Evolutionary conservation across 1,284 basidiomycete genomes (phyloP).

Genomic region (Boletus sp.): DNA sequence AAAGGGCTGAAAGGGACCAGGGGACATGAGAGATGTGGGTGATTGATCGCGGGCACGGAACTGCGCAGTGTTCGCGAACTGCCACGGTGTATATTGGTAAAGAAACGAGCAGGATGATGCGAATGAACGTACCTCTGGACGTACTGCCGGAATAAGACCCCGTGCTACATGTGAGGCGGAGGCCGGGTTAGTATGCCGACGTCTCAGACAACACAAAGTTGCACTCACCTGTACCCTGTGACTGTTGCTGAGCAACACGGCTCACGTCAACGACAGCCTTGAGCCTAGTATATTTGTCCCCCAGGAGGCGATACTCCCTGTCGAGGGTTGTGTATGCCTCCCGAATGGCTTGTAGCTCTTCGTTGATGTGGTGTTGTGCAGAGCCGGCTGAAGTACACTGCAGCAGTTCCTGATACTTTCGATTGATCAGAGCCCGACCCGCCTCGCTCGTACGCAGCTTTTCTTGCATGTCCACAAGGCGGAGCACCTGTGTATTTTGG

Average conservation of each 20-base stretch:
- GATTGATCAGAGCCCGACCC: conserved; percentile 10
- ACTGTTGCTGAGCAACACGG: conserved; percentile 10
- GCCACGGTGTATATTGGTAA: background rate
- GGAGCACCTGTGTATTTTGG: conserved; percentile 17
- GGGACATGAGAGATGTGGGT: conserved; percentile 5
- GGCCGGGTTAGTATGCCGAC: background rate
- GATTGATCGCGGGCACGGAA: conserved; percentile 11
- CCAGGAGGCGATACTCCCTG: conserved; percentile 21
- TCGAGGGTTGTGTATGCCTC: conserved; percentile 21
- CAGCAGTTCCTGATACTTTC: conserved; percentile 29
- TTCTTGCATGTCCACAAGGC: conserved; percentile 27
- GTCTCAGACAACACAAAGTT: background rate
- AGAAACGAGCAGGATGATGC: background rate
- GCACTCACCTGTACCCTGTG: conserved; percentile 11
- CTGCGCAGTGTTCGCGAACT: conserved; percentile 2
- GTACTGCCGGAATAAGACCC: conserved; percentile 5
- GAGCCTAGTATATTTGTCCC: conserved; percentile 25
- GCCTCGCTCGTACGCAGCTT: conserved; percentile 23
- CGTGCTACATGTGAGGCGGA: conserved; percentile 2
- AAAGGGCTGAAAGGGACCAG: conserved; percentile 4
- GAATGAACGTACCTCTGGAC: conserved; percentile 13
- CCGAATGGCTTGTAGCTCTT: conserved; percentile 22
- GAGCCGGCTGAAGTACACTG: conserved; percentile 12
- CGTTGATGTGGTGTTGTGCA: conserved; percentile 15
- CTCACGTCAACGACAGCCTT: conserved; percentile 8